A percentile compares a stretch with the other conserved stretches of the same genome.
These are phyloP conservation scores for Trichomonascus vanleenenianus DNA, from an alignment of 805 yeast species.

Conservation along the genomic window DNA sequence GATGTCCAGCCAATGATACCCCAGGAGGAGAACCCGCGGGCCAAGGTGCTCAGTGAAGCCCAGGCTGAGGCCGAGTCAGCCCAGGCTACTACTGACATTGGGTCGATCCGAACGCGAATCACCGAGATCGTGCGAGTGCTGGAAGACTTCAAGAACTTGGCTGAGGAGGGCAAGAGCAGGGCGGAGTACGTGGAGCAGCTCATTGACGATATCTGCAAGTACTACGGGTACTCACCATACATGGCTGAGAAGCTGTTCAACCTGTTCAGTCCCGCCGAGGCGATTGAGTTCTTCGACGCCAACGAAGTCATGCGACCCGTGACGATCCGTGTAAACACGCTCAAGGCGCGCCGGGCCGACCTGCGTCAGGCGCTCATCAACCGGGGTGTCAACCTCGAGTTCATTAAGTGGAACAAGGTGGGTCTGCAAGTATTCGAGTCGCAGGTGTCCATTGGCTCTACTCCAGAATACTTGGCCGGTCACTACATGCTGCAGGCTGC, in stretches of 20 bases:
- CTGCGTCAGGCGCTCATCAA: conserved; percentile 90
- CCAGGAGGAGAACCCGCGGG: conserved; percentile 27
- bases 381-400: conserved; percentile 95
- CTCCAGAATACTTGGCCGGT: conserved; percentile 97
- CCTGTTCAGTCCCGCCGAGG: conserved; percentile 89
- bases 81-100: conserved; percentile 58
- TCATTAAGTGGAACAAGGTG: conserved; percentile 95
- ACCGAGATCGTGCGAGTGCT: conserved; percentile 89
- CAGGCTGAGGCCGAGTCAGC: conserved; percentile 43
- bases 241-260: conserved; percentile 91
- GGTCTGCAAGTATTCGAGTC: conserved; percentile 97
- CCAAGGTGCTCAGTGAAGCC: conserved; percentile 58
- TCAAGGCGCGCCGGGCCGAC: conserved; percentile 90
- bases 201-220: conserved; percentile 78
- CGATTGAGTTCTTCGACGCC: conserved; percentile 97
- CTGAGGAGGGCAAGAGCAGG: conserved; percentile 83
- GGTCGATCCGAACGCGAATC: conserved; percentile 85
- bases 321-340: conserved; percentile 95
- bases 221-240: conserved; percentile 87
- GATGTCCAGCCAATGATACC: conserved; percentile 27
- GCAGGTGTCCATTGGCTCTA: conserved; percentile 99
- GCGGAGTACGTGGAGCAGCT: conserved; percentile 73
- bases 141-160: conserved; percentile 75
- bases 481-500: conserved; percentile 98
- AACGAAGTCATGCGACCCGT: conserved; percentile 95